Conservation (phyloP, 2,329 filamentous ascomycete genomes). For the Fusarium sp. region DNA sequence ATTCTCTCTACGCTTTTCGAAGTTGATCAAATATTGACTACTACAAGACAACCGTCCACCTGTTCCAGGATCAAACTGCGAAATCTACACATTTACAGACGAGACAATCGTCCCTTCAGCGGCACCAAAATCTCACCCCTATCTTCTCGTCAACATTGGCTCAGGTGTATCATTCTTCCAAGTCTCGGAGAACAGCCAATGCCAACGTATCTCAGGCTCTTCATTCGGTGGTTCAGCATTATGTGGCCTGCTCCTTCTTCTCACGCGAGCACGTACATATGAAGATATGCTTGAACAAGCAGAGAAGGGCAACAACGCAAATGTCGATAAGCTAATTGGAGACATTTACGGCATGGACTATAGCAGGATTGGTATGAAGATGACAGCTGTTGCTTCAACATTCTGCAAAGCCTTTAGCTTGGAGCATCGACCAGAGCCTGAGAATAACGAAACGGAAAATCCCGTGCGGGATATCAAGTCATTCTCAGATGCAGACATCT, state of each 20-base stretch:
- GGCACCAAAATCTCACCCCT: constrained; percentile 87
- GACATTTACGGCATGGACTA: constrained; percentile 98
- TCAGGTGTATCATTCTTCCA: constrained; percentile 98
- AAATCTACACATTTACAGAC: constrained; percentile 96
- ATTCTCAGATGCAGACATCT: constrained; percentile 88
- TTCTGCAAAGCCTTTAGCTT: constrained; percentile 97
- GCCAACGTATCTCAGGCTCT: constrained; percentile 91
- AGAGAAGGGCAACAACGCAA: constrained; percentile 89
- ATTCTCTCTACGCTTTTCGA: rapidly evolving
- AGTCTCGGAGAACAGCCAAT: constrained; percentile 87
- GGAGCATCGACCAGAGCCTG: constrained; percentile 83
- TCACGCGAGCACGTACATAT: constrained; percentile 92
- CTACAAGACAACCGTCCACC: constrained; percentile 5
- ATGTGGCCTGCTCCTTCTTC: constrained; percentile 91
- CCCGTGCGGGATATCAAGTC: constrained; percentile 59
- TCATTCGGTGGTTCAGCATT: constrained; percentile 95
- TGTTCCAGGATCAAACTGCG: constrained; percentile 57
- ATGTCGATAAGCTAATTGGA: constrained; percentile 95
- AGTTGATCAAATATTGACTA: rapidly evolving
- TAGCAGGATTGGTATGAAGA: constrained; percentile 94
- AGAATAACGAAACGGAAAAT: constrained; percentile 75
- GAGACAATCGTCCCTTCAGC: constrained; percentile 89
- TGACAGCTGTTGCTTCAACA: constrained; percentile 92
- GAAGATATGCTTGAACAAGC: constrained; percentile 96
- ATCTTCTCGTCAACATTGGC: constrained; percentile 97